Conservation (phyloP, 2,329 filamentous ascomycete genomes). For the Penicillium expansum region DNA sequence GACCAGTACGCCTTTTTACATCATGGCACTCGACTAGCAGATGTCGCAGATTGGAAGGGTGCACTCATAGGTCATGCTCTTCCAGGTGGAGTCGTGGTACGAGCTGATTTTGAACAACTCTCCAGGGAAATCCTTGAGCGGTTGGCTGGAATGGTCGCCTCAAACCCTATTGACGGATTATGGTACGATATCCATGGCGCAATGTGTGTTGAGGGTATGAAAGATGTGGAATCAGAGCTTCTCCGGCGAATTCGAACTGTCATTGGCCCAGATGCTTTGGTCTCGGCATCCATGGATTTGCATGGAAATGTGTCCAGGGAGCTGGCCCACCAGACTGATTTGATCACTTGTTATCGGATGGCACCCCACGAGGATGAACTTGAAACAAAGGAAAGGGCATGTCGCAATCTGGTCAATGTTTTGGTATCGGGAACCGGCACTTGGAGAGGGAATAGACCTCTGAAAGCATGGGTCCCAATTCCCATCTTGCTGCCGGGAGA, state of each 20-base stretch:
- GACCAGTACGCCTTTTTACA: constrained; percentile 49
- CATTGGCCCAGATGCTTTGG: constrained; percentile 47
- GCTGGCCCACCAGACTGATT: constrained; percentile 50
- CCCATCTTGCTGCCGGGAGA: constrained; percentile 55
- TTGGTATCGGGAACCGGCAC: constrained; percentile 23
- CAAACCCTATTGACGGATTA: constrained; percentile 45
- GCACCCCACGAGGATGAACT: constrained; percentile 53
- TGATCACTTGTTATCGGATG: constrained; percentile 55
- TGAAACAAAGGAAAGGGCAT: constrained; percentile 54
- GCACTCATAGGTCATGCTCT: constrained; percentile 53
- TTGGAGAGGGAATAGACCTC: constrained; percentile 32
- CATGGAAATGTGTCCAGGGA: constrained; percentile 55
- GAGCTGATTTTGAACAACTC: constrained; percentile 49
- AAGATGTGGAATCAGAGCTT: constrained; percentile 51
- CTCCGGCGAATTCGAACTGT: constrained; percentile 47
- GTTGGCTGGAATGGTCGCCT: constrained; percentile 37
- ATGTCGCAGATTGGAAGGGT: constrained; percentile 50
- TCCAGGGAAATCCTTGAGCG: constrained; percentile 43
- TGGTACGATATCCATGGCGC: constrained; percentile 59
- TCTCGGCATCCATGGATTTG: constrained; percentile 57
- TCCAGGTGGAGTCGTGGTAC: constrained; percentile 50
- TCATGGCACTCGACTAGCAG: constrained; percentile 40
- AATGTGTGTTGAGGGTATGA: constrained; percentile 53
- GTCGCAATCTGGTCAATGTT: constrained; percentile 48
- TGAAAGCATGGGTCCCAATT: constrained; percentile 55